phyloP scores from a whole-genome alignment of 2,329 filamentous ascomycete species.

The Amphichorda felina region DNA sequence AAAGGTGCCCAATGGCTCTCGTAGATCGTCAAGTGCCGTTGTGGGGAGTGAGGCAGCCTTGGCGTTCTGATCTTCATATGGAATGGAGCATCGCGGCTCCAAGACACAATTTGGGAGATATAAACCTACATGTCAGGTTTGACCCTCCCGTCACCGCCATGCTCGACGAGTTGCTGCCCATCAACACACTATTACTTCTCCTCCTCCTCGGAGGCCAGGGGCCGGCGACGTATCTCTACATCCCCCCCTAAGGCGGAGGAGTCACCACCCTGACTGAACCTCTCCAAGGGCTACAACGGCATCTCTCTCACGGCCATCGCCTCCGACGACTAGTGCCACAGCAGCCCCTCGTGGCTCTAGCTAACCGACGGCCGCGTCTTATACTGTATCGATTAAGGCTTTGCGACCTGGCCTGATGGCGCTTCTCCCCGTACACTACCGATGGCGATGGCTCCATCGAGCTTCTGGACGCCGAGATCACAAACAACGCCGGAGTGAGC shows the following conservation, averaged over 20 bases:
- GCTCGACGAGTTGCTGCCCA: no score
- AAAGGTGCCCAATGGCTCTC: no score
- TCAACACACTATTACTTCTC: constrained; percentile 3
- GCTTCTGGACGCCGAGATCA: constrained; percentile 20
- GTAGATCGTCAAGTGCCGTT: no score
- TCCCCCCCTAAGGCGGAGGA: constrained; percentile 34
- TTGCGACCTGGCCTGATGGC: constrained; percentile 28
- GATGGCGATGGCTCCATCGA: constrained; percentile 24
- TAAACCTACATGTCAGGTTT: no score
- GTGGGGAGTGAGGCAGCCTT: no score
- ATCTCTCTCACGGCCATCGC: constrained; percentile 28
- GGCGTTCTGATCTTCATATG: no score
- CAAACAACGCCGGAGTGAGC: constrained; percentile 29
- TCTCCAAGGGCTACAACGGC: constrained; percentile 17
- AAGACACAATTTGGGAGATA: no score
- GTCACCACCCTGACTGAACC: constrained; percentile 35
- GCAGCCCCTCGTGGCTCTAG: constrained; percentile 53
- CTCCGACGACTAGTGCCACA: constrained; percentile 33
- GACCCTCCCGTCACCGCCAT: no score
- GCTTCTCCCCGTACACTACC: constrained; percentile 29
- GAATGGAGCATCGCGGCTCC: no score
- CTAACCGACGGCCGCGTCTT: constrained; percentile 39
- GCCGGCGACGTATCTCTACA: constrained; percentile 29
- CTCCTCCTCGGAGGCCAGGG: constrained; percentile 12
- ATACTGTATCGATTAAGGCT: constrained; percentile 50